Conservation (phyloP, 2,329 filamentous ascomycete genomes). For the Pseudogymnoascus sp. region DNA sequence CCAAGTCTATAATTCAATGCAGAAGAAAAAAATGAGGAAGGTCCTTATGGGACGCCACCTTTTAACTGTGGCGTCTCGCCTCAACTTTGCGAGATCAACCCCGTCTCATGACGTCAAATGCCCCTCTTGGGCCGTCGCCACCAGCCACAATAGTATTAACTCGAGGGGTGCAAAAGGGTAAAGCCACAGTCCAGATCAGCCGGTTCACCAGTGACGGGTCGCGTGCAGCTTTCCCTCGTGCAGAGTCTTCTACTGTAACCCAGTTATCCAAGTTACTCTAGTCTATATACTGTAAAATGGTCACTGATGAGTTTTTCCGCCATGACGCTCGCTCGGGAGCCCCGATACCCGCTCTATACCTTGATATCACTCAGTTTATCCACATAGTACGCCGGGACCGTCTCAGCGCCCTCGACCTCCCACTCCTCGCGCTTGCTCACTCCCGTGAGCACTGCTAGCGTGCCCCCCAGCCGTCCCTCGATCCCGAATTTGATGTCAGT, state of each 20-base stretch:
- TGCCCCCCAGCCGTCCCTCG: conserved; percentile 83
- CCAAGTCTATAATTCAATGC: no score
- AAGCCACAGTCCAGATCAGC: not conserved
- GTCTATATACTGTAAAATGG: not conserved
- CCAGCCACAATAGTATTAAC: not conserved
- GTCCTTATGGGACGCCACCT: not conserved
- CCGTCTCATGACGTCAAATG: not conserved
- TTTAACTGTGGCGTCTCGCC: not conserved
- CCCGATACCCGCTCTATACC: conserved; percentile 1
- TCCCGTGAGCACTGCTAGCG: conserved; percentile 82
- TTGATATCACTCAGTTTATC: conserved; percentile 67
- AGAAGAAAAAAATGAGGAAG: not conserved
- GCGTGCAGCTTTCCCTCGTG: not conserved
- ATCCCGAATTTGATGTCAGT: conserved; percentile 96
- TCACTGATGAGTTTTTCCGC: not conserved
- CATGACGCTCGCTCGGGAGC: not conserved
- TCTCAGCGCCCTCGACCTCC: conserved; percentile 58
- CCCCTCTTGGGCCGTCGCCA: not conserved
- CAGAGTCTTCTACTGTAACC: not conserved
- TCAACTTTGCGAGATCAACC: not conserved
- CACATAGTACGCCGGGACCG: conserved; percentile 75
- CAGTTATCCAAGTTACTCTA: not conserved
- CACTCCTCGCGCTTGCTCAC: conserved; percentile 82
- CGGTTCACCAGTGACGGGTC: not conserved
- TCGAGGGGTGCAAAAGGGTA: not conserved